Conservation (phyloP, 306 rosid species). For the Nissolia schottii region DNA sequence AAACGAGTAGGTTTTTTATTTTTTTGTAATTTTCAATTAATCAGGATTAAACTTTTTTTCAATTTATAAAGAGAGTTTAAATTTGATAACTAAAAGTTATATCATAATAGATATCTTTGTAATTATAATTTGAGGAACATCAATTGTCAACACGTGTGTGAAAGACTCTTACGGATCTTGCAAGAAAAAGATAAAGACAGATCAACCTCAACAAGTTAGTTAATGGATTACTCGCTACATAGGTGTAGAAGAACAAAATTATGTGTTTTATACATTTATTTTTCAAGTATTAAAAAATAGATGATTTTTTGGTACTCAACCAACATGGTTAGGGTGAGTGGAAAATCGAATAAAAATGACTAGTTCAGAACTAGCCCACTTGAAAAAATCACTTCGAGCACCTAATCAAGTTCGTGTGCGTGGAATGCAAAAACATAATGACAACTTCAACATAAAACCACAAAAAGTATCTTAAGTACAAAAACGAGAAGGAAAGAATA, state of each 20-base stretch:
- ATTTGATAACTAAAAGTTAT: no score
- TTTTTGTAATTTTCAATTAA: no score
- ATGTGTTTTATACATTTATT: no score
- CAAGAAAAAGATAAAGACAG: not conserved
- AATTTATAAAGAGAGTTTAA: no score
- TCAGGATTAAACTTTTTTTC: no score
- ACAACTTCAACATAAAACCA: conserved; percentile 17
- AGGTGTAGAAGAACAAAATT: not conserved
- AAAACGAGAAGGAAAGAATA: conserved; percentile 47
- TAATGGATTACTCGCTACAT: not conserved
- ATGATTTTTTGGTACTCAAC: no score
- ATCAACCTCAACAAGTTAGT: no score
- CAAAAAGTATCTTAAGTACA: conserved; percentile 33
- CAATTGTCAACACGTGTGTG: not conserved
- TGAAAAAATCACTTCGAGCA: not conserved
- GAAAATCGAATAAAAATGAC: not conserved
- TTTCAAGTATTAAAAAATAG: no score
- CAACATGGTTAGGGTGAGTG: no score
- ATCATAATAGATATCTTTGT: no score
- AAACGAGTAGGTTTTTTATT: no score
- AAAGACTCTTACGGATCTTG: not conserved
- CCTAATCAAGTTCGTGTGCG: conserved; percentile 24
- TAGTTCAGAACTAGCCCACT: not conserved
- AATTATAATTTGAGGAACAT: no score
- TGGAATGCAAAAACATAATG: conserved; percentile 22